Evolutionary conservation across 106 monocot genomes (phyloP).

Genomic region (Phalaenopsis aphrodite): DNA sequence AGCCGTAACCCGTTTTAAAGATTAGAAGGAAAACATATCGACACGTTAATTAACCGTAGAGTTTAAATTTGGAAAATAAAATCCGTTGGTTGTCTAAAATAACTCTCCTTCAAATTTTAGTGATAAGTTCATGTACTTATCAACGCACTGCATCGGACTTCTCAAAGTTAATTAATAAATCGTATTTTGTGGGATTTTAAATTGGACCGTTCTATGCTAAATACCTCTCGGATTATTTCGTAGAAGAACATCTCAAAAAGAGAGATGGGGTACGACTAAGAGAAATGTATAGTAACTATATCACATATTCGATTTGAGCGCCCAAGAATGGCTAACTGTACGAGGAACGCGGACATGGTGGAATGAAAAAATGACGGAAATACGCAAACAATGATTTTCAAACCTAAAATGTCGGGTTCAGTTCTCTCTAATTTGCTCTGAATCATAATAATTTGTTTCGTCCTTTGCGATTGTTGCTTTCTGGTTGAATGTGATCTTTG

Average conservation of each 20-base stretch:
- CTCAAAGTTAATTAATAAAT: not conserved
- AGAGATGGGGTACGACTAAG: not conserved
- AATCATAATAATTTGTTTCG: not conserved
- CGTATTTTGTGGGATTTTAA: not conserved
- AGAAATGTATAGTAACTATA: not conserved
- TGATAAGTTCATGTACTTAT: too few relatives aligned
- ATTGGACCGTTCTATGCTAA: not conserved
- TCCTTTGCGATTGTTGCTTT: constrained; percentile 3
- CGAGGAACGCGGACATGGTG: not conserved
- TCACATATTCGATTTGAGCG: not conserved
- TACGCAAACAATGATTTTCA: not conserved
- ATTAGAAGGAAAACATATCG: too few relatives aligned
- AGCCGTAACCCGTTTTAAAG: too few relatives aligned
- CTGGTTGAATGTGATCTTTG: constrained; percentile 5
- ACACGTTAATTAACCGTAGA: too few relatives aligned
- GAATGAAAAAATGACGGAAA: not conserved
- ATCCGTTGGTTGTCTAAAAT: too few relatives aligned
- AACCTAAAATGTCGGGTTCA: constrained; percentile 3
- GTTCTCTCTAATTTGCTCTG: not conserved
- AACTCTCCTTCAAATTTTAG: too few relatives aligned
- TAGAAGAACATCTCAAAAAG: not conserved
- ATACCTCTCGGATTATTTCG: not conserved
- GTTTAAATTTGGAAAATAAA: too few relatives aligned
- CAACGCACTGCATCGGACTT: too few relatives aligned
- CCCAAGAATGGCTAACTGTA: not conserved